Evolutionary conservation across 371 early-diverging fungal species (phyloP).

Genomic region (Mucor ambiguus): DNA sequence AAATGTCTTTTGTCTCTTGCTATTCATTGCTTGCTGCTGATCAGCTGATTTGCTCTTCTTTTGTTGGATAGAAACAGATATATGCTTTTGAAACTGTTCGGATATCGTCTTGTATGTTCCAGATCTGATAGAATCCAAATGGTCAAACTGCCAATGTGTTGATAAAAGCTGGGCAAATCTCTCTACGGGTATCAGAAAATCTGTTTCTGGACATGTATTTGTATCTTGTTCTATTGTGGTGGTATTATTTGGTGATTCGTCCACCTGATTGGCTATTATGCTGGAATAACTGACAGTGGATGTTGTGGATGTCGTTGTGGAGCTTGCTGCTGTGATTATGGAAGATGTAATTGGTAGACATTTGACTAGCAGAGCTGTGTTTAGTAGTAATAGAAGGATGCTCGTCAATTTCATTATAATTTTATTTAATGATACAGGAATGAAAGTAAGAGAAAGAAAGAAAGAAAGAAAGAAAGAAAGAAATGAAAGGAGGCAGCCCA

Average conservation of each 20-base stretch:
- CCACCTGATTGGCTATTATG: constrained; percentile 4
- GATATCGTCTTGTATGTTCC: constrained; percentile 35
- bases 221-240: neutral
- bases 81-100: constrained; percentile 36
- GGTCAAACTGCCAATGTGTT: constrained; percentile 50
- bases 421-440: constrained; percentile 14
- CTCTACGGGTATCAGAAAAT: constrained; percentile 26
- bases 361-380: constrained; percentile 1
- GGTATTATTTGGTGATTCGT: neutral
- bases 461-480: constrained; percentile 14
- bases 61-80: constrained; percentile 24
- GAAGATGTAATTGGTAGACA: constrained; percentile 16
- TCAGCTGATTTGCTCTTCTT: neutral
- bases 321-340: neutral
- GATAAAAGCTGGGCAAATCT: constrained; percentile 43
- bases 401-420: constrained; percentile 15
- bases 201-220: constrained; percentile 12
- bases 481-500: neutral
- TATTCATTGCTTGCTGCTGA: neutral
- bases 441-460: constrained; percentile 6
- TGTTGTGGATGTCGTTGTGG: neutral
- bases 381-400: constrained; percentile 12
- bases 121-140: constrained; percentile 40
- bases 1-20: constrained; percentile 17
- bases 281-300: neutral